Evolutionary conservation across 805 yeast species (phyloP).

Genomic region (Lachancea kluyveri): DNA sequence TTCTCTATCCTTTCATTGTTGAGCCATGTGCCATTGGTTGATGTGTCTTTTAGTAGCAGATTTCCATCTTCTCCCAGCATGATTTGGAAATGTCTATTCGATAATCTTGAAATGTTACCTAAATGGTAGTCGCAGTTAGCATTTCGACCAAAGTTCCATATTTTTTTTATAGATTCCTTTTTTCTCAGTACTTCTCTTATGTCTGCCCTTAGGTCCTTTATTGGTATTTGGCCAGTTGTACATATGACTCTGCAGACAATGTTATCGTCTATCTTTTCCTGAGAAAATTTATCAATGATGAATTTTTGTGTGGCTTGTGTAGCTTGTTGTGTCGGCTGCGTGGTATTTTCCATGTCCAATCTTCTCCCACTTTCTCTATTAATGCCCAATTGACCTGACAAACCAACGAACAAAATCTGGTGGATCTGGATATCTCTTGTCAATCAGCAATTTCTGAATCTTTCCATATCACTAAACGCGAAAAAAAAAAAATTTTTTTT

Average conservation of each 20-base stretch:
- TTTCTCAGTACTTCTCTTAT: slow-evolving; percentile 23
- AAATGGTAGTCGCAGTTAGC: slow-evolving; percentile 53
- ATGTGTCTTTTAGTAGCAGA: slow-evolving; percentile 49
- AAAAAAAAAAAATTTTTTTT: no score
- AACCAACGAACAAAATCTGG: no score
- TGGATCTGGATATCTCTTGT: no score
- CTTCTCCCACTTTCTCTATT: not conserved
- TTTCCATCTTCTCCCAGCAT: slow-evolving; percentile 58
- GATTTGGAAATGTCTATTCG: slow-evolving; percentile 67
- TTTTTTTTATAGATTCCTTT: slow-evolving; percentile 27
- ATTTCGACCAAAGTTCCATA: slow-evolving; percentile 76
- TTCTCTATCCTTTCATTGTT: slow-evolving; percentile 69
- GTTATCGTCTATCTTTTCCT: slow-evolving; percentile 34
- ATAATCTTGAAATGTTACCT: slow-evolving; percentile 57
- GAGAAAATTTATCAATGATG: slow-evolving; percentile 32
- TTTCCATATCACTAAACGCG: no score
- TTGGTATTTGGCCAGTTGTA: slow-evolving; percentile 49
- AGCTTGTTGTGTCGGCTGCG: slow-evolving; percentile 40
- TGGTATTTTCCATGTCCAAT: slow-evolving; percentile 26
- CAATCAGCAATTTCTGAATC: no score
- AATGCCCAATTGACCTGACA: no score
- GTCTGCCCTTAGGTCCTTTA: slow-evolving; percentile 39
- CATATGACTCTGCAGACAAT: slow-evolving; percentile 54
- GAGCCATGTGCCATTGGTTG: slow-evolving; percentile 90
- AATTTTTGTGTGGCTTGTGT: slow-evolving; percentile 36